phyloP scores from a whole-genome alignment of 495 filamentous ascomycete genomes.

The Hypomontagnella monticulosa region DNA sequence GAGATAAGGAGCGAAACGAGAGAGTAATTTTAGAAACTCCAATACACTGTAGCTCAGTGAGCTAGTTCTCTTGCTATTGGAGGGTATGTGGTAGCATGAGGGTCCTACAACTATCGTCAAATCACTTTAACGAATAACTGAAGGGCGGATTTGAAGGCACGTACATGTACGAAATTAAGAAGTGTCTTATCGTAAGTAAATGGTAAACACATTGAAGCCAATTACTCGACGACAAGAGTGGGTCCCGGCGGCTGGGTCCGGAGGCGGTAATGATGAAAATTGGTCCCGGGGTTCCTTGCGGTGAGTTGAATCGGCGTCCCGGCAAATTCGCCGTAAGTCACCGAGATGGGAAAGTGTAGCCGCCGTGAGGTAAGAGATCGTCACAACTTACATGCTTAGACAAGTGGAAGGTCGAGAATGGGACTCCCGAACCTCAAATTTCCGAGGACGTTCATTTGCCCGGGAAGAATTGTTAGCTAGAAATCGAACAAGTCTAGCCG shows the following conservation, averaged over 20 bases:
- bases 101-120: too few relatives aligned
- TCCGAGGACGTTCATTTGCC: not conserved
- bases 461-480: not conserved
- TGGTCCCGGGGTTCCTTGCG: not conserved
- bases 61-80: too few relatives aligned
- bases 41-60: too few relatives aligned
- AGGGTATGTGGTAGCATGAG: too few relatives aligned
- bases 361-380: slow-evolving; percentile 7
- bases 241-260: not conserved
- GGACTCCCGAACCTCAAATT: not conserved
- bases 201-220: too few relatives aligned
- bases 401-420: not conserved
- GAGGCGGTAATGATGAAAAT: not conserved
- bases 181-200: not conserved
- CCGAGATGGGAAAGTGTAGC: slow-evolving; percentile 24
- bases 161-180: not conserved
- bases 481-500: slow-evolving; percentile 23
- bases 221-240: not conserved
- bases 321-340: not conserved
- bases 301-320: slow-evolving; percentile 3
- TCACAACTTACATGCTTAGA: slow-evolving; percentile 16
- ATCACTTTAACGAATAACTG: too few relatives aligned
- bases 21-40: too few relatives aligned
- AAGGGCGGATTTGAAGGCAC: not conserved
- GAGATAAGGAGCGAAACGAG: too few relatives aligned